phyloP scores from a whole-genome alignment of 306 rosid genomes.

The Calophaca sinica region DNA sequence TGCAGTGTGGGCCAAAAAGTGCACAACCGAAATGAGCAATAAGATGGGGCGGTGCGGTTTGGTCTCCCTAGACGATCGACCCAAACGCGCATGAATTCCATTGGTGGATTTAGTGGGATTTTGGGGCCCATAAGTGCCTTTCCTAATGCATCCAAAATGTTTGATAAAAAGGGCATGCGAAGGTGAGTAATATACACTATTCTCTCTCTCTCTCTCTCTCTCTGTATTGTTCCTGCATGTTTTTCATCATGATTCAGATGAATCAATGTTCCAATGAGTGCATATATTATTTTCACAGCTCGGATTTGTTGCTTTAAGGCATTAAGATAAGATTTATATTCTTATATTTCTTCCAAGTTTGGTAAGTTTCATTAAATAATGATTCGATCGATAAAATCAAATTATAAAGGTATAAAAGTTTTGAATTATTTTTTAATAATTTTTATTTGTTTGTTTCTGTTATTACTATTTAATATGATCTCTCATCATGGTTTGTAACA shows the following conservation, averaged over 20 bases:
- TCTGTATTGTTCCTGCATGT: constrained; percentile 1
- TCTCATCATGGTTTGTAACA: neutral
- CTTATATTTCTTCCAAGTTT: constrained; percentile 5
- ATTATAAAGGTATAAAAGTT: too few species aligned
- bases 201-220: neutral
- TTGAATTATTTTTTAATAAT: neutral
- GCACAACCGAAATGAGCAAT: constrained; percentile 39
- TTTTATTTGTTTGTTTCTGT: neutral
- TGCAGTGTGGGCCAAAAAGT: constrained; percentile 24
- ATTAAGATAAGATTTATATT: neutral
- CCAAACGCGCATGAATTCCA: constrained; percentile 51
- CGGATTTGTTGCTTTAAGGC: neutral
- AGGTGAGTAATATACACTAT: too few species aligned
- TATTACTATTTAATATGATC: neutral
- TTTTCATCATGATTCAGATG: constrained; percentile 45
- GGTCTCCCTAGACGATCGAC: constrained; percentile 49
- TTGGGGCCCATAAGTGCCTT: constrained; percentile 43
- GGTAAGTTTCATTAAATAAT: neutral
- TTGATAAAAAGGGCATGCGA: neutral
- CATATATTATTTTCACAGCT: constrained; percentile 29
- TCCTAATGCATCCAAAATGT: constrained; percentile 43
- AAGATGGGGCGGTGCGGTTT: constrained; percentile 64
- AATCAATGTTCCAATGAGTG: constrained; percentile 57
- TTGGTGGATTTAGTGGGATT: constrained; percentile 58
- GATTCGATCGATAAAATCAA: neutral